Evolutionary conservation across 176 grass and related monocot species (phyloP).

Genomic region (Triticum monococcum): DNA sequence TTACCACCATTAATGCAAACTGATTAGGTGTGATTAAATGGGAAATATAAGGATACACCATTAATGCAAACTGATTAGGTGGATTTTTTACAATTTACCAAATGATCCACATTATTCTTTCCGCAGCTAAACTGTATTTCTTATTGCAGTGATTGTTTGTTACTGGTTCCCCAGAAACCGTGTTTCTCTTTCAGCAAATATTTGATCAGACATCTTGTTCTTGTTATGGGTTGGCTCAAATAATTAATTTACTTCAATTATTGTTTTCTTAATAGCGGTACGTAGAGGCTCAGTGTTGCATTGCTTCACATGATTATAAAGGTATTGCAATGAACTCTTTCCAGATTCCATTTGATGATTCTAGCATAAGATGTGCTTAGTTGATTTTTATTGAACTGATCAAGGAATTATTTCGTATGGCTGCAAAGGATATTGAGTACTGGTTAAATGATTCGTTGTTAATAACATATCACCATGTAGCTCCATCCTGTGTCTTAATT

Average conservation of each 20-base stretch:
- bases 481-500: background rate
- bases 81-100: background rate
- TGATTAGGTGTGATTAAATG: background rate
- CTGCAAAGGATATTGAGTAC: background rate
- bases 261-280: slow-evolving; percentile 64
- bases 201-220: slow-evolving; percentile 25
- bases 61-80: background rate
- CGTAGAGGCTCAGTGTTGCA: slow-evolving; percentile 93
- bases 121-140: background rate
- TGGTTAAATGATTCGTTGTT: background rate
- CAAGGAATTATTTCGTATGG: slow-evolving; percentile 2
- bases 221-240: slow-evolving; percentile 15
- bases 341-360: slow-evolving; percentile 10
- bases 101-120: background rate
- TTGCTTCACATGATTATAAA: slow-evolving; percentile 98
- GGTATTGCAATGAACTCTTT: slow-evolving; percentile 41
- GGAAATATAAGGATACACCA: slow-evolving; percentile 2
- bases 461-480: background rate
- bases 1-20: background rate
- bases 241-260: slow-evolving; percentile 9
- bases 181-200: slow-evolving; percentile 2
- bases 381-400: slow-evolving; percentile 1
- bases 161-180: background rate
- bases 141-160: background rate
- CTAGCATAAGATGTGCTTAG: background rate